Percentiles rank a stretch among this genome's conserved stretches.
phyloP scores from a whole-genome alignment of 176 grass and related monocot genomes.

The Zoysia japonica region DNA sequence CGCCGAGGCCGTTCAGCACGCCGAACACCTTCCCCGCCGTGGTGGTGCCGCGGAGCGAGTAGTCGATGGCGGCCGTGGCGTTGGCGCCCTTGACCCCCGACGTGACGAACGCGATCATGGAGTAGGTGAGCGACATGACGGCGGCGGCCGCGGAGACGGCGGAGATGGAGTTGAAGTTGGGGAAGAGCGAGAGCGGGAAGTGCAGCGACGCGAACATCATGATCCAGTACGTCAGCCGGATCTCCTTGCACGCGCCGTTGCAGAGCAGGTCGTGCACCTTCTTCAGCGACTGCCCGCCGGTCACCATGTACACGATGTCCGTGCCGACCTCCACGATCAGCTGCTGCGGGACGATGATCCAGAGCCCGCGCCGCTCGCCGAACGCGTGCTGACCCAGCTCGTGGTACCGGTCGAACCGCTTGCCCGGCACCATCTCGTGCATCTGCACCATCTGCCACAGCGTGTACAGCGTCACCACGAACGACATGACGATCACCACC shows the following conservation, averaged over 20 bases:
- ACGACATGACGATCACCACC: slow-evolving; percentile 48
- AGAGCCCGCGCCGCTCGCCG: slow-evolving; percentile 51
- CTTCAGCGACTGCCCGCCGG: slow-evolving; percentile 49
- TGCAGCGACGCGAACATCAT: slow-evolving; percentile 53
- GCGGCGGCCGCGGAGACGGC: slow-evolving; percentile 60
- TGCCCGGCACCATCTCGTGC: slow-evolving; percentile 67
- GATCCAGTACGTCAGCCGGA: slow-evolving; percentile 56
- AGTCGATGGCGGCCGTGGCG: background rate
- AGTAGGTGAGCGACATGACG: slow-evolving; percentile 66
- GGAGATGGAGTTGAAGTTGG: slow-evolving; percentile 65
- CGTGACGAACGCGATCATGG: slow-evolving; percentile 51
- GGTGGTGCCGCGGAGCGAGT: slow-evolving; percentile 23
- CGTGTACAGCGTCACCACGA: slow-evolving; percentile 64
- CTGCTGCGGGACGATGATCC: slow-evolving; percentile 63
- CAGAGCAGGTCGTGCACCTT: slow-evolving; percentile 56
- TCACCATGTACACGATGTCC: slow-evolving; percentile 61
- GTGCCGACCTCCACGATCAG: slow-evolving; percentile 52
- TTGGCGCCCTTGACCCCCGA: slow-evolving; percentile 34
- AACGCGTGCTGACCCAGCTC: slow-evolving; percentile 71
- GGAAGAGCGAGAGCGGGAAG: slow-evolving; percentile 56
- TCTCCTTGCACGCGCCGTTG: slow-evolving; percentile 26
- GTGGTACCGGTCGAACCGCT: slow-evolving; percentile 70
- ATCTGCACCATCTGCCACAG: slow-evolving; percentile 81
- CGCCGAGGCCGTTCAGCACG: slow-evolving; percentile 48
- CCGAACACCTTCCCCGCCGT: slow-evolving; percentile 34